Base-by-base conservation (phyloP, 371 early-diverging fungal species). In the Coemansia sp. region DNA sequence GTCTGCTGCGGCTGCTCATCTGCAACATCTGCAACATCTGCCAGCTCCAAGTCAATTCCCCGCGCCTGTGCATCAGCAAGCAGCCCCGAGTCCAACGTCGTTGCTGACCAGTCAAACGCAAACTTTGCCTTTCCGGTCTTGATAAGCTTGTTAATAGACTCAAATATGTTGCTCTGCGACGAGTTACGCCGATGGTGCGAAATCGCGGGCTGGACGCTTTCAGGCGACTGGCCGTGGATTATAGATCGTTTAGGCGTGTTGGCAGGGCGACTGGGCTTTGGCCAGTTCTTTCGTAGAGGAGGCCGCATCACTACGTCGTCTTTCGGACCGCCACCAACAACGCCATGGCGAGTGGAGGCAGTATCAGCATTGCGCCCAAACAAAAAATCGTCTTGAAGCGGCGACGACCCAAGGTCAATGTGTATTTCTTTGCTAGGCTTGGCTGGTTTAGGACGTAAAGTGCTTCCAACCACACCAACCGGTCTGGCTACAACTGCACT, bases 81-180 rank as follows among this genome's bases (percentile, higher is more conserved):
- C 53, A 76, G 39, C 41, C 17, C 39, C 1, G 62, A 11, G 21
- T 76, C 73, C 5, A 63, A 15, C 1, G 36, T 28, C 23, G 65
- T n/a, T 15, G 36, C 11, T 36, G 67, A 54, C 77, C 77, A 76
- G 52, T 71, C 77, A 44, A 76, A 76, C 24, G 60, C 65, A 2
- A 13, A 54, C 36, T 63, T 71, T 3, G 65, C 72, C 52, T 68
- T 71, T 28, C 77, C 77, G 29, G 68, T 58, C 60, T 73, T 71
- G 5, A 72, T 57, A 23, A 76, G 49, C 5, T 40, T 62, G 39
- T 65, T 69, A 7, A 76, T 72, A 11, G 73, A 32, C 19, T 71
- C 72, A 53, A 71, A 59, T 2, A 76, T 39, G 32, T 62, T 63
- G 24, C 51, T 39, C 44, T 76, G 73, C 21, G 51, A 48, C 9